Evolutionary conservation across 306 rosid genomes (phyloP).

Genomic region (Vicia villosa): DNA sequence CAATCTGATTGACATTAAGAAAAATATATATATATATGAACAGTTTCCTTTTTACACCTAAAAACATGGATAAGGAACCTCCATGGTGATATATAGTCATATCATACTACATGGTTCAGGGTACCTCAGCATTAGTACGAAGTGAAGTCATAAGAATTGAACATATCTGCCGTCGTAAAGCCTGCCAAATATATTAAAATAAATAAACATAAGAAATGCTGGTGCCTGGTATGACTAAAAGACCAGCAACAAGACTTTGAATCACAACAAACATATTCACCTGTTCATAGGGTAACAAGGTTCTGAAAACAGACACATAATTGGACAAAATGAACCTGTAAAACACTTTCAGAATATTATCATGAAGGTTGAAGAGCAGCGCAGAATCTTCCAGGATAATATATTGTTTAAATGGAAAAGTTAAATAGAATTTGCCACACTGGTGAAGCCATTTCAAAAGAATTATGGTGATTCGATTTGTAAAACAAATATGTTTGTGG

Average conservation of each 20-base stretch:
- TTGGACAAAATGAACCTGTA: conserved; percentile 86
- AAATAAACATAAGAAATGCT: conserved; percentile 24
- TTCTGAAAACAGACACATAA: conserved; percentile 81
- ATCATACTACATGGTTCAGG: conserved; percentile 31
- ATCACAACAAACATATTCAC: conserved; percentile 48
- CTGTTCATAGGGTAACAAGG: conserved; percentile 86
- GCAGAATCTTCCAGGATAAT: conserved; percentile 26
- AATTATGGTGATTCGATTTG: conserved; percentile 13
- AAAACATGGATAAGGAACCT: conserved; percentile 30
- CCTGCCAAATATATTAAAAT: conserved; percentile 55
- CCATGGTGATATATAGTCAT: conserved; percentile 17
- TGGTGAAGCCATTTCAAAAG: conserved; percentile 21
- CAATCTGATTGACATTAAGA: conserved; percentile 60
- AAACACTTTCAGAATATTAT: conserved; percentile 26
- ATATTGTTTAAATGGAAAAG: conserved; percentile 1
- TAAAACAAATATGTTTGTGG: conserved; percentile 5
- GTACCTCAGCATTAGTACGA: conserved; percentile 91
- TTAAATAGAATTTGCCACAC: conserved; percentile 15
- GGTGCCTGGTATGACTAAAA: conserved; percentile 32
- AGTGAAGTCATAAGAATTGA: conserved; percentile 93
- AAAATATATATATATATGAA: conserved; percentile 22
- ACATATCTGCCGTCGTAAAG: conserved; percentile 78
- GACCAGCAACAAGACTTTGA: conserved; percentile 23
- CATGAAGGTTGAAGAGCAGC: conserved; percentile 31
- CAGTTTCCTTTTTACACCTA: conserved; percentile 27